Evolutionary conservation across 2,329 filamentous ascomycete genomes (phyloP).

Genomic region (Cladosporium sp.): DNA sequence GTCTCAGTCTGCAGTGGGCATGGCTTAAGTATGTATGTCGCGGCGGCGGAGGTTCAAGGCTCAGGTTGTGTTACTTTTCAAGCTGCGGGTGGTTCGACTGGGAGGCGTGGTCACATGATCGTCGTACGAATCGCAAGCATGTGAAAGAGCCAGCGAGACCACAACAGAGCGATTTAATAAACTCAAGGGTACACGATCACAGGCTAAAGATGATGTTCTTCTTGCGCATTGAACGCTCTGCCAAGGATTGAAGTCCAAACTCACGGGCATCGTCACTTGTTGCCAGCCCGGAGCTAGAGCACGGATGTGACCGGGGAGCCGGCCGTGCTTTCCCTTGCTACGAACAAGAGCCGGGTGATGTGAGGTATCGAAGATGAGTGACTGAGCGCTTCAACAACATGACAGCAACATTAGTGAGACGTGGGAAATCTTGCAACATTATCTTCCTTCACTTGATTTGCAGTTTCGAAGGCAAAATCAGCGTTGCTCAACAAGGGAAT

Average conservation of each 20-base stretch:
- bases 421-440: not conserved
- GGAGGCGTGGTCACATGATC: conserved; percentile 16
- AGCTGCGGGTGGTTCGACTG: conserved; percentile 1
- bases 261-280: conserved; percentile 12
- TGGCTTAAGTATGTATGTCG: conserved; percentile 3
- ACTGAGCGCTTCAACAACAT: not conserved
- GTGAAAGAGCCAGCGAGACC: not conserved
- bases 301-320: conserved; percentile 8
- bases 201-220: conserved; percentile 15
- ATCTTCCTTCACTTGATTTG: not conserved
- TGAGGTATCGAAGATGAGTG: not conserved
- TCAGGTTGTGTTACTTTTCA: conserved; percentile 15
- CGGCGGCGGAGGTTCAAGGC: not conserved
- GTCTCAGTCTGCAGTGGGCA: conserved; percentile 10
- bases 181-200: not conserved
- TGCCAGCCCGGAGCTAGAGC: conserved; percentile 11
- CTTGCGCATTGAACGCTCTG: conserved; percentile 8
- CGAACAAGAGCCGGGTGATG: not conserved
- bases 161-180: not conserved
- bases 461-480: not conserved
- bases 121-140: not conserved
- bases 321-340: conserved; percentile 3
- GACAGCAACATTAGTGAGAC: not conserved
- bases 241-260: conserved; percentile 13
- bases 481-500: not conserved